These are phyloP conservation scores for Solanum tarijense DNA, from an alignment of 257 asterid species.

Conservation along the genomic window DNA sequence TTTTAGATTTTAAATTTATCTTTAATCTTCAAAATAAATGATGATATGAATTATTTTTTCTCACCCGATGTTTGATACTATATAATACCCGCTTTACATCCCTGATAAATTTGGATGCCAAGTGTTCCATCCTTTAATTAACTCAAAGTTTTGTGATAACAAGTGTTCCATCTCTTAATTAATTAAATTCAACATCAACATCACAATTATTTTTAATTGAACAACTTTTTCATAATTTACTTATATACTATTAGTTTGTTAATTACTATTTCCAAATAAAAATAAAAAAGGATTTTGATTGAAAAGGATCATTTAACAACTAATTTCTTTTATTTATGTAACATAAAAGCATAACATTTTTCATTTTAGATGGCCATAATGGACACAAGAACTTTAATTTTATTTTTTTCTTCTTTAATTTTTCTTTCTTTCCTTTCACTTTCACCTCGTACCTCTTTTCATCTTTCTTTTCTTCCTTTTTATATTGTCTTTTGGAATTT, in stretches of 20 bases:
- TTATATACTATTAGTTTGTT: not conserved
- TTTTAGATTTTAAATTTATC: no score
- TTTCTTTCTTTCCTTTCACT: not conserved
- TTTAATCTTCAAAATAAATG: no score
- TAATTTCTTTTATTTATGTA: not conserved
- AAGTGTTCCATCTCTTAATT: not conserved
- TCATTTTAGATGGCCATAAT: not conserved
- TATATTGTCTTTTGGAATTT: not conserved
- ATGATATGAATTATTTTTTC: no score
- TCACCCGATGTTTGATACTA: not conserved
- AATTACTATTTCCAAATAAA: not conserved
- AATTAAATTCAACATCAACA: not conserved
- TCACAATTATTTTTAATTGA: not conserved
- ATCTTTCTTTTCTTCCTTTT: not conserved
- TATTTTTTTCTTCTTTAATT: not conserved
- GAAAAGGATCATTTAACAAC: not conserved
- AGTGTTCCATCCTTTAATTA: not conserved
- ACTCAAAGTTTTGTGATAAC: constrained; percentile 2
- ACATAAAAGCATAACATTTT: not conserved
- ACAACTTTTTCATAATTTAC: not conserved
- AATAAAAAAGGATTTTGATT: not conserved
- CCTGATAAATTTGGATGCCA: not conserved
- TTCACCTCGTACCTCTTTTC: constrained; percentile 6
- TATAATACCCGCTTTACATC: not conserved
- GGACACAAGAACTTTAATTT: not conserved